Base-by-base conservation (phyloP, 805 yeast species). In the Saturnispora saitoi region DNA sequence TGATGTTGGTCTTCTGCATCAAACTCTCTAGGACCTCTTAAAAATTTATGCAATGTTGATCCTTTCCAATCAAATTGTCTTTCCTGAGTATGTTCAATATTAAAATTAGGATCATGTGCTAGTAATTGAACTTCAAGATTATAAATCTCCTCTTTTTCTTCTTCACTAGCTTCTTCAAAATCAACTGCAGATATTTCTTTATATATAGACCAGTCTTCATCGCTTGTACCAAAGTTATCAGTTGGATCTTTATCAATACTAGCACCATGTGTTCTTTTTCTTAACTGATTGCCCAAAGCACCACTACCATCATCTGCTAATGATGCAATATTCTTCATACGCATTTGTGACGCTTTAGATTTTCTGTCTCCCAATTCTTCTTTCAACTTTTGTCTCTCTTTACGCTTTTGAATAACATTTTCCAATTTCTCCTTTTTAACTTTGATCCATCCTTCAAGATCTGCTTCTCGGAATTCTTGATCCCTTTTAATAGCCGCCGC, bases 141-240 rank as follows among this genome's bases (percentile, higher is more conserved):
- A 22, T 77, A 62, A 28, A 86, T 73, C 44, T 70, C 70, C 42
- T 73, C 75, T 48, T 80, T 79, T 51, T 84, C 90, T 47, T 80
- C 86, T 50, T 84, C 95, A 52, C 86, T 83, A 31, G 78, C 77
- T 56, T 88, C 96, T 51, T 83, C 89, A 55, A 89, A 86, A 24
- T 81, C 83, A 15, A 73, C 82, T 53, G 76, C 78, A 17, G 87
- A 78, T 49, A 89, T 84, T 59, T 87, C 93, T 57, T 93, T 76
- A 62, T 91, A 91, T 15, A 88, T 81, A 20, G 84, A 79, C 97
- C 97, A 91, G 65, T 93, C 99, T 48, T 86, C 95, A 61, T 91
- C 98, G 59, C 88, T 81, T 2, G 96, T 90, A 49, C 97, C 98
- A 66, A 91, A 90, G 0, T 90, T 86, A 65, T 91, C 98, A 58